phyloP scores from a whole-genome alignment of 768 basidiomycete species.

The Boletus bicolor region DNA sequence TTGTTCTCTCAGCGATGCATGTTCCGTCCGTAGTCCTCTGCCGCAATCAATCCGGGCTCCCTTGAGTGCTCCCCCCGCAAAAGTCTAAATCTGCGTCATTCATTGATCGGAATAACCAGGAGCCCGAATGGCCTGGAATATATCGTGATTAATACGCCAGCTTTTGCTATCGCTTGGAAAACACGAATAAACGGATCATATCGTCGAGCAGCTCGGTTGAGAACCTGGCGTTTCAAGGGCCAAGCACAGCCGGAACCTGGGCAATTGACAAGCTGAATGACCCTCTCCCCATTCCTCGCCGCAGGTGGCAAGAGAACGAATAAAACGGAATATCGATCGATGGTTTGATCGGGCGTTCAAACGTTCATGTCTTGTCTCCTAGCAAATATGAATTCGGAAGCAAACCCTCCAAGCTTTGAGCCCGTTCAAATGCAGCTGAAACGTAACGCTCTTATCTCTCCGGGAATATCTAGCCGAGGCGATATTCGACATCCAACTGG shows the following conservation, averaged over 20 bases:
- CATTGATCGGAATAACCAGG: constrained; percentile 6
- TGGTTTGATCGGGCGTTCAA: background rate
- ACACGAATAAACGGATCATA: constrained; percentile 14
- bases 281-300: background rate
- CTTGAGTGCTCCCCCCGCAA: background rate
- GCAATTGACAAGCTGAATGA: background rate
- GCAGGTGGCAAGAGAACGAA: background rate
- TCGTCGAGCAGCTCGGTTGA: background rate
- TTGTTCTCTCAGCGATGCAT: background rate
- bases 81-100: constrained; percentile 23
- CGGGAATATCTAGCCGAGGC: background rate
- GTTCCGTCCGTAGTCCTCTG: background rate
- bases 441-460: constrained; percentile 1
- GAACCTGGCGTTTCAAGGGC: background rate
- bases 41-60: background rate
- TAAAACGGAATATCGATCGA: background rate
- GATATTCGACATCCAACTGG: background rate
- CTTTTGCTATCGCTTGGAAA: background rate
- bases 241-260: background rate
- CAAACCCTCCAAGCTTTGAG: background rate
- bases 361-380: background rate
- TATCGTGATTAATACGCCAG: no score
- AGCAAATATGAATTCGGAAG: background rate
- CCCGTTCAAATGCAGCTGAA: background rate
- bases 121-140: background rate